Conservation (phyloP, 2,329 filamentous ascomycete genomes). For the Mycosphaerella sp. region DNA sequence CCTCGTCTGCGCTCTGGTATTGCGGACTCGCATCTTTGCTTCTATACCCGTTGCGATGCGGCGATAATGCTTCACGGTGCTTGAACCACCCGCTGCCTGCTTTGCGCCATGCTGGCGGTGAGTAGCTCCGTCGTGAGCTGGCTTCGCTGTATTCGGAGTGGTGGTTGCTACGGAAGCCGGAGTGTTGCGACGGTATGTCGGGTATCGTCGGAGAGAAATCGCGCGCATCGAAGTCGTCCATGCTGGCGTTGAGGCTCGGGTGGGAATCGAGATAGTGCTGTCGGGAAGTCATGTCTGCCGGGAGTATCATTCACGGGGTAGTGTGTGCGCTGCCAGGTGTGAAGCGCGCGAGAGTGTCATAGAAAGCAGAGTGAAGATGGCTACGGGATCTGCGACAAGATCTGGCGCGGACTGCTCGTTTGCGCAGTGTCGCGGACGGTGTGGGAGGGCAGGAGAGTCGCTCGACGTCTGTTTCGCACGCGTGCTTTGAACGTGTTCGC, state of each 20-base stretch:
- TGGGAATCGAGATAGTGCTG: conserved; percentile 39
- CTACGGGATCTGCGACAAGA: conserved; percentile 10
- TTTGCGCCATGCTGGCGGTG: conserved; percentile 59
- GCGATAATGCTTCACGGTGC: conserved; percentile 35
- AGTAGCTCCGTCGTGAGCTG: conserved; percentile 54
- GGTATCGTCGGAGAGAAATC: conserved; percentile 50
- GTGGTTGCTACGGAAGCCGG: conserved; percentile 49
- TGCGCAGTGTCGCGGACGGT: conserved; percentile 4
- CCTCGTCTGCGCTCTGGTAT: conserved; percentile 49
- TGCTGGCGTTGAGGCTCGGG: conserved; percentile 54
- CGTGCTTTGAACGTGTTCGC: conserved; percentile 8
- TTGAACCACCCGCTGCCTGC: conserved; percentile 55
- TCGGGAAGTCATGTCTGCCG: conserved; percentile 19
- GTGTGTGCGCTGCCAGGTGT: conserved; percentile 9
- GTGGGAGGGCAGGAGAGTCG: background rate
- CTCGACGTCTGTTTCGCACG: conserved; percentile 6
- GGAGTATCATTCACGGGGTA: conserved; percentile 17
- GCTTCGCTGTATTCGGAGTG: conserved; percentile 44
- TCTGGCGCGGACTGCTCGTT: conserved; percentile 11
- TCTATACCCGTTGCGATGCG: conserved; percentile 44
- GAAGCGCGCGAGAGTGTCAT: conserved; percentile 5
- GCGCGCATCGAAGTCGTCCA: conserved; percentile 57
- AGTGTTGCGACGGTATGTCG: conserved; percentile 54
- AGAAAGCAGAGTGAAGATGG: conserved; percentile 4
- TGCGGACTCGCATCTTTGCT: conserved; percentile 56